Evolutionary conservation across 345 rosid species (phyloP).

Genomic region (Punica granatum): DNA sequence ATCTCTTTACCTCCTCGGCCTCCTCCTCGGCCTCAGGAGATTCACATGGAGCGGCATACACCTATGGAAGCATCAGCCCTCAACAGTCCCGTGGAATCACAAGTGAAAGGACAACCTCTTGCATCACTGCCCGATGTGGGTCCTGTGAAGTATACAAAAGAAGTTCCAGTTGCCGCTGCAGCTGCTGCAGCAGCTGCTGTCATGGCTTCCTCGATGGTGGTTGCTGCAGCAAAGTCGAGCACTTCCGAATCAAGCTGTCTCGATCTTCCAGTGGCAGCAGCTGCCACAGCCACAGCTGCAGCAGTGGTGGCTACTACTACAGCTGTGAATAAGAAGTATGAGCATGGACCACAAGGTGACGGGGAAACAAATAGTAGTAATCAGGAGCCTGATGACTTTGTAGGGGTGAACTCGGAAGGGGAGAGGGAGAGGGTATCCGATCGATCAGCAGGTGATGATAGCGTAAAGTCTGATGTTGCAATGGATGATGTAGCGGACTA

Average conservation of each 20-base stretch:
- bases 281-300: conserved; percentile 96
- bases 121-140: conserved; percentile 39
- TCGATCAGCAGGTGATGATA: conserved; percentile 50
- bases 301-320: conserved; percentile 84
- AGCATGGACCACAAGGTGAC: conserved; percentile 38
- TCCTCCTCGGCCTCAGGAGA: conserved; percentile 16
- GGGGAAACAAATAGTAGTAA: conserved; percentile 47
- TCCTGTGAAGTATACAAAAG: conserved; percentile 37
- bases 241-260: conserved; percentile 35
- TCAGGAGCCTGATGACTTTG: conserved; percentile 26
- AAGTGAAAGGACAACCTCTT: conserved; percentile 24
- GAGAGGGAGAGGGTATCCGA: conserved; percentile 59
- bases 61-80: conserved; percentile 31
- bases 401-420: conserved; percentile 38
- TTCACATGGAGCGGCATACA: conserved; percentile 29
- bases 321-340: conserved; percentile 59
- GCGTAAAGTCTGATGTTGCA: conserved; percentile 52
- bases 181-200: conserved; percentile 92
- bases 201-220: conserved; percentile 96
- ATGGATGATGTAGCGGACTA: conserved; percentile 84
- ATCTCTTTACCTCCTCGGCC: conserved; percentile 64
- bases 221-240: conserved; percentile 68
- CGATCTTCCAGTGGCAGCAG: conserved; percentile 87
- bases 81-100: conserved; percentile 20
- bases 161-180: conserved; percentile 76